Evolutionary conservation across 768 basidiomycete genomes (phyloP), one percentile per base, ranked within the genome.

Genomic region (Dioszegia aurantiaca): DNA sequence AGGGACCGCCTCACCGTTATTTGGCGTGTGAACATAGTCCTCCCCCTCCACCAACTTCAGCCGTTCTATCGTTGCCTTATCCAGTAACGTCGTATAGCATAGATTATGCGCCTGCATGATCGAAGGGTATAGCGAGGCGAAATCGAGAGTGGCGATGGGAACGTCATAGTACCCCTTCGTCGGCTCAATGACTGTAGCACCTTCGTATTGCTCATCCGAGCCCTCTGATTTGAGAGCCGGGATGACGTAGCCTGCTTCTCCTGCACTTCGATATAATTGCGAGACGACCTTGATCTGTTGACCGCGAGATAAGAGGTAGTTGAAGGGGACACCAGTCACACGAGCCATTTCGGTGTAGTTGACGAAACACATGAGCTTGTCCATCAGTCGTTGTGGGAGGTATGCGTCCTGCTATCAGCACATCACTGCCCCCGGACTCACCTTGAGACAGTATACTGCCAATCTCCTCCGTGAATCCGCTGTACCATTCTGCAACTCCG

Each of bases 21-120:
- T 97, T 0, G 95, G 95, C 0, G 95, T 98, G 68, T 88, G 85
- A 56, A 89, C 86, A 70, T 95, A 99, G 77, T 99, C 94, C 6
- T 85, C 81, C 62, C 89, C 90, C 72, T 88, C 90, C 31, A 84
- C 83, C 19, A 98, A 81, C 8, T 81, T 78, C 14, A 98, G 79
- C 19, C 88, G 83, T 19, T 90, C 87, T 12, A 94, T 86, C 0
- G 87, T 87, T 4, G 58, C 42, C 73, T 85, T 87, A 61, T 95
- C 89, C 36, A 97, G 76, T n/a, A 98, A 81, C 0, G 95, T 97
- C 0, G 95, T 97, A 72, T 98, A 99, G 76, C 95, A 99, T 0
- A 99, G 80, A 73, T 99, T 99, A 77, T 99, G 95, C 2, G 94
- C 95, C 93, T 97, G 97, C 95, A 99, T 99, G 78, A 99, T 98